Base-by-base conservation (phyloP, 768 basidiomycete species). In the Lactarius tabidus region DNA sequence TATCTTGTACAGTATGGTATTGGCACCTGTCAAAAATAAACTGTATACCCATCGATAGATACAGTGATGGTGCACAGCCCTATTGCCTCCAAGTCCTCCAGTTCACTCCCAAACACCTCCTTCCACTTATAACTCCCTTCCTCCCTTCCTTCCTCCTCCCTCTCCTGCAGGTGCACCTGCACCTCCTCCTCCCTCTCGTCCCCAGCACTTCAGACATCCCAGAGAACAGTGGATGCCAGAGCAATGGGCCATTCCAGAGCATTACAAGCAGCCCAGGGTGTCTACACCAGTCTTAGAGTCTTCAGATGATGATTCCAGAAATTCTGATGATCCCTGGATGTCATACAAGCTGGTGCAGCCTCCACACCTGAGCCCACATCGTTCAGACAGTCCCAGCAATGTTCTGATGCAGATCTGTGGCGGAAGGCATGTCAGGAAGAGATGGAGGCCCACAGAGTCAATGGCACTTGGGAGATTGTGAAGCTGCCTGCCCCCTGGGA, bases 391-490 rank as follows among this genome's bases (percentile, higher is more conserved):
- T 48, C 45, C 5, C 23, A 26, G 14, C 12, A 1, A 6, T 5
- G 23, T 5, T 48, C 45, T 6, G 45, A 48, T 26, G 23, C 23
- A 23, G 23, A 23, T 12, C 5, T 48, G 12, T 48, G 45, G 45
- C 45, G 23, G 4, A 53, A 26, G 29, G 38, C 56, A 0, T 69
- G 41, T 39, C 20, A 59, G 14, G 41, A 59, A 33, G 57, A 59
- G 31, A 45, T 59, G 57, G 57, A 59, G 57, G 57, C 57, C 2
- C 57, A 59, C 57, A 59, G 41, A 12, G 0, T 59, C 20, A 45
- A 45, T 43, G 28, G 53, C 29, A 54, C 53, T 3, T 54, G 53
- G 53, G 53, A 54, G 53, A 29, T 23, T 1, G 33, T 62, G 12
- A 54, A 48, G 31, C n/a, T 67, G 12, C n/a, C n/a, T n/a, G n/a